These are phyloP conservation scores for Stropharia rugosoannulata DNA, from an alignment of 768 basidiomycete genomes.

Conservation along the genomic window DNA sequence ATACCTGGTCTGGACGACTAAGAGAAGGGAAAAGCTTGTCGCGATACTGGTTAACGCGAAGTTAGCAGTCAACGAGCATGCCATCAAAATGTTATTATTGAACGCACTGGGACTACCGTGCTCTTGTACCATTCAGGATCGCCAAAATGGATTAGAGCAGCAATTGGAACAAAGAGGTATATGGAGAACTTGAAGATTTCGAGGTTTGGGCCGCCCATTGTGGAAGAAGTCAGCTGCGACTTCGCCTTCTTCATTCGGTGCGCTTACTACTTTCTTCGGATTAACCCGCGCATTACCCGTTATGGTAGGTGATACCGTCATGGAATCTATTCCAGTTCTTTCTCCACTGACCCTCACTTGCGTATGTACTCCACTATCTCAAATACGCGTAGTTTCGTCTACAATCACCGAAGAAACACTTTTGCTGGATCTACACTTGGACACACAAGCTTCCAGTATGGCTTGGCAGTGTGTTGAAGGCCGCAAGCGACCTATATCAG, in stretches of 20 bases:
- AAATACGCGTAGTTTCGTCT: no score
- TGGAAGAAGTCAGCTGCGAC: constrained; percentile 2
- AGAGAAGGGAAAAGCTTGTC: constrained; percentile 68
- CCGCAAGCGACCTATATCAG: no score
- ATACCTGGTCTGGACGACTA: constrained; percentile 53
- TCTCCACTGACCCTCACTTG: no score
- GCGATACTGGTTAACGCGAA: constrained; percentile 51
- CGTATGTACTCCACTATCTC: no score
- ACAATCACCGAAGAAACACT: no score
- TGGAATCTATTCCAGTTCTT: no score
- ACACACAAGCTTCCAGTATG: no score
- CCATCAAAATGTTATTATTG: background rate
- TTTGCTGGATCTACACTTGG: no score
- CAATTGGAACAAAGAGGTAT: constrained; percentile 83
- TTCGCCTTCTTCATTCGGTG: background rate
- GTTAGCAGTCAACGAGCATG: background rate
- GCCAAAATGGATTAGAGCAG: constrained; percentile 80
- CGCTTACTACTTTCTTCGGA: no score
- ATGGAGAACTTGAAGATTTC: constrained; percentile 90
- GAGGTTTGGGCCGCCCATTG: constrained; percentile 75
- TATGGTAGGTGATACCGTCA: no score
- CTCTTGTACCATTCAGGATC: constrained; percentile 85
- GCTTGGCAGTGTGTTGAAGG: no score
- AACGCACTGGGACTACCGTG: constrained; percentile 70
- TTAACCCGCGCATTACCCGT: no score